Evolutionary conservation across 805 yeast genomes (phyloP), one percentile per base, ranked within the genome.

Genomic region (Cyberlindnera xylosilytica): DNA sequence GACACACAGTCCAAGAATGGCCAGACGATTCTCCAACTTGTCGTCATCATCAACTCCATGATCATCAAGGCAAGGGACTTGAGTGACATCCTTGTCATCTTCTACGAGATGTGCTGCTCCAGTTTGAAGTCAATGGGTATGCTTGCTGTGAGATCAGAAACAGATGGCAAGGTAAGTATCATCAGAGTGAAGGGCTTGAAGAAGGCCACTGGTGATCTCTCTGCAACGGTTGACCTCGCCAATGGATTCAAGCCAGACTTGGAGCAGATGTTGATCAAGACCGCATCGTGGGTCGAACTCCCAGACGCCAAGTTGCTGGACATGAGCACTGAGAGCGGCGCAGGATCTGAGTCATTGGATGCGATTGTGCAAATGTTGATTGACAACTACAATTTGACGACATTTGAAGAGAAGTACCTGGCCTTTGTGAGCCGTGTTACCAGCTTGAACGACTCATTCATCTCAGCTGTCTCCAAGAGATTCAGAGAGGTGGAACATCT

Each of bases 401-500:
- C 53, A 1, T 57, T 58, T 42, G 64, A 59, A 20, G 52, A 50
- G 13, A 50, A 47, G 34, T 61, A 56, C 38, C 31, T 51, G 35
- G 32, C 36, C 8, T 60, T 60, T 42, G 56, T 42, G 12, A 43
- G 45, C n/a, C 42, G 19, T 36, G 54, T 41, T 17, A 56, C 63
- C 6, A 56, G 57, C 38, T 44, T 69, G 16, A 63, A 62, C 32
- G 41, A 28, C 35, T 45, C 36, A 35, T 66, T 61, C 36, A 65
- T 68, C 28, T 60, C 65, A 12, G 66, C 77, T 12, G 76, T 89
- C 3, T 73, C 81, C 29, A 80, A 83, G 57, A 69, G 99, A 45
- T 90, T 93, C 55, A 78, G 76, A 42, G 98, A 91, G 57, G 95
- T 91, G 38, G 98, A 93, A 60, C 78, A 83, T 6, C 72, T 90